Evolutionary conservation across 768 basidiomycete genomes (phyloP).

Genomic region (Boletus rubroflammeus): DNA sequence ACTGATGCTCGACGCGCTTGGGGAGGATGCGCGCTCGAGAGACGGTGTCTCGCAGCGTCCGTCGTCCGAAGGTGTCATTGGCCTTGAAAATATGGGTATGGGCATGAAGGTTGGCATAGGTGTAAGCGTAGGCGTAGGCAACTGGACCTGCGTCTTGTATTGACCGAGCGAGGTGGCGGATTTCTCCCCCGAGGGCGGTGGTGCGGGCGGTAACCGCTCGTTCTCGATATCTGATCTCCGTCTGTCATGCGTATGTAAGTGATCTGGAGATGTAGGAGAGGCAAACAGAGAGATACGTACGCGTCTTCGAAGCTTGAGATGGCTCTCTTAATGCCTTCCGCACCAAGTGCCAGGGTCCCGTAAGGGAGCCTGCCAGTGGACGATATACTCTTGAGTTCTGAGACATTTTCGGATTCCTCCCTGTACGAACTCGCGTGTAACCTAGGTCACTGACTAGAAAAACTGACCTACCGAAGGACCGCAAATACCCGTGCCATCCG

Average conservation of each 20-base stretch:
- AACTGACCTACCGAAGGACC: constrained; percentile 49
- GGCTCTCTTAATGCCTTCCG: constrained; percentile 70
- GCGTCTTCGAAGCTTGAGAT: constrained; percentile 67
- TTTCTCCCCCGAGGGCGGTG: constrained; percentile 23
- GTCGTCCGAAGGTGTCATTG: constrained; percentile 35
- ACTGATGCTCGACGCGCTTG: constrained; percentile 23
- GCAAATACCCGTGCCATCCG: constrained; percentile 67
- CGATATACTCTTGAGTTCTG: constrained; percentile 64
- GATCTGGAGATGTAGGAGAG: neutral
- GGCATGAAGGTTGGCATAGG: neutral
- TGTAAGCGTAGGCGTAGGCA: neutral
- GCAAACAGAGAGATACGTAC: constrained; percentile 36
- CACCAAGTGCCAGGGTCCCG: constrained; percentile 56
- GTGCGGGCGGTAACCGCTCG: constrained; percentile 26
- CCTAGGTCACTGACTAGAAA: too few species aligned
- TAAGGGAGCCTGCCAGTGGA: constrained; percentile 48
- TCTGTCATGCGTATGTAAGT: constrained; percentile 2
- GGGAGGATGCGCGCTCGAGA: constrained; percentile 25
- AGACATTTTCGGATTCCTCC: constrained; percentile 69
- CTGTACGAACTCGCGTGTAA: constrained; percentile 10
- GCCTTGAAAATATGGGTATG: neutral
- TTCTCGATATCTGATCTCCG: constrained; percentile 28
- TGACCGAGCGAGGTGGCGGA: neutral
- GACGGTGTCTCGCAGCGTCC: constrained; percentile 23
- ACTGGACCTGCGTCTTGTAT: constrained; percentile 7